phyloP scores from a whole-genome alignment of 169 alveolate genomes.

The Besnoitia besnoiti region DNA sequence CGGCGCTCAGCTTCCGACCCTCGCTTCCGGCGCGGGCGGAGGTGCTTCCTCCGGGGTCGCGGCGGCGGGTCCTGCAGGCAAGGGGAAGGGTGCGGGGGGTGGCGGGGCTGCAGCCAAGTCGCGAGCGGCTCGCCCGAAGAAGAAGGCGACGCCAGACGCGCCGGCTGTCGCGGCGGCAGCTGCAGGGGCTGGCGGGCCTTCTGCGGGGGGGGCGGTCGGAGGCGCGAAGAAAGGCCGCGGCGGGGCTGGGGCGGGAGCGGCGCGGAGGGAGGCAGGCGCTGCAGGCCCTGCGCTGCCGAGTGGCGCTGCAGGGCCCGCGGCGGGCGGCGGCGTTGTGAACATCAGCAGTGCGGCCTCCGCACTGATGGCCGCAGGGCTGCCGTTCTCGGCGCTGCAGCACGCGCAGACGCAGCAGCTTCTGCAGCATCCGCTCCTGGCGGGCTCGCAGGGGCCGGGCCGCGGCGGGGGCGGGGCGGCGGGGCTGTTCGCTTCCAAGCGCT shows the following conservation, averaged over 20 bases:
- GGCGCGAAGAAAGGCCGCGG: neutral
- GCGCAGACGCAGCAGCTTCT: conserved; percentile 10
- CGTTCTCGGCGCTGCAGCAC: conserved; percentile 30
- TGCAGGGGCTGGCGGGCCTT: conserved; percentile 7
- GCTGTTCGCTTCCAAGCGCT: neutral
- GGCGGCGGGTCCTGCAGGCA: neutral
- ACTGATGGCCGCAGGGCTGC: conserved; percentile 20
- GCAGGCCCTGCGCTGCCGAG: neutral
- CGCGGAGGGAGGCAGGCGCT: conserved; percentile 19
- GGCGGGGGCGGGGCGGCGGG: conserved; percentile 47
- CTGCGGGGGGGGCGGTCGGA: neutral
- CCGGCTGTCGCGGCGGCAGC: conserved; percentile 44
- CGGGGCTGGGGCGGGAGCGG: neutral
- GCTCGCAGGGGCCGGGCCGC: conserved; percentile 53
- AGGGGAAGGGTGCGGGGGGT: neutral
- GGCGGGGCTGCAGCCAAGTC: neutral
- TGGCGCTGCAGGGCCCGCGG: neutral
- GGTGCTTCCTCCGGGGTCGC: no score
- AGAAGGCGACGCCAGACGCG: conserved; percentile 17
- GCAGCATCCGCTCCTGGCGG: conserved; percentile 56
- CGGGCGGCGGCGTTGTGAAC: neutral
- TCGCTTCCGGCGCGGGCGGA: no score
- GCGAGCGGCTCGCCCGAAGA: neutral
- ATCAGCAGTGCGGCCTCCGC: neutral
- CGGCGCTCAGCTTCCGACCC: no score